Evolutionary conservation across 768 basidiomycete species (phyloP).

Genomic region (Hericium coralloides): DNA sequence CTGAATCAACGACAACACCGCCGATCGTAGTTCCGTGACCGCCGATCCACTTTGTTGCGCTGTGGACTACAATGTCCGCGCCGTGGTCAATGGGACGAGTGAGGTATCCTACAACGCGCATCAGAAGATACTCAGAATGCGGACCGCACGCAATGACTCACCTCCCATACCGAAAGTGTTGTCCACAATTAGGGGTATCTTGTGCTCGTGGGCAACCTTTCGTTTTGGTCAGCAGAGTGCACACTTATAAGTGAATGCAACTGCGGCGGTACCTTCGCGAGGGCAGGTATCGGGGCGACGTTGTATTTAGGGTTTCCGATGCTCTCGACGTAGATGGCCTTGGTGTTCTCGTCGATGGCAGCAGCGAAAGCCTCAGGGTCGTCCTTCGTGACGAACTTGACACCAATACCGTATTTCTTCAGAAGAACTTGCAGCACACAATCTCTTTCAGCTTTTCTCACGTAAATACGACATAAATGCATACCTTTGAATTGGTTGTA

Average conservation of each 20-base stretch:
- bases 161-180: conserved; percentile 74
- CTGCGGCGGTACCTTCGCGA: conserved; percentile 46
- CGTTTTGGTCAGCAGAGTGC: neutral
- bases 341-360: conserved; percentile 72
- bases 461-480: neutral
- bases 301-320: conserved; percentile 76
- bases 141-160: neutral
- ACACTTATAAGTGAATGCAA: neutral
- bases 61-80: conserved; percentile 74
- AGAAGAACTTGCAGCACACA: conserved; percentile 23
- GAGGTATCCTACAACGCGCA: conserved; percentile 36
- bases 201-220: conserved; percentile 61
- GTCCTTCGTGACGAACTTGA: conserved; percentile 51
- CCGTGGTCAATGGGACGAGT: conserved; percentile 63
- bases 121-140: neutral
- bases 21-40: conserved; percentile 76
- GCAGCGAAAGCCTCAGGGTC: conserved; percentile 50
- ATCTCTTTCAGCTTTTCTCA: neutral
- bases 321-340: conserved; percentile 65
- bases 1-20: conserved; percentile 66
- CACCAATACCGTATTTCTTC: conserved; percentile 57
- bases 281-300: conserved; percentile 54
- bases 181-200: conserved; percentile 73
- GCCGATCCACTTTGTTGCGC: conserved; percentile 81
- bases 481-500: conserved; percentile 67